Percentiles rank a stretch among this genome's conserved stretches.
These are phyloP conservation scores for Trichosporon ovoides DNA, from an alignment of 1,284 basidiomycete genomes.

Conservation along the genomic window DNA sequence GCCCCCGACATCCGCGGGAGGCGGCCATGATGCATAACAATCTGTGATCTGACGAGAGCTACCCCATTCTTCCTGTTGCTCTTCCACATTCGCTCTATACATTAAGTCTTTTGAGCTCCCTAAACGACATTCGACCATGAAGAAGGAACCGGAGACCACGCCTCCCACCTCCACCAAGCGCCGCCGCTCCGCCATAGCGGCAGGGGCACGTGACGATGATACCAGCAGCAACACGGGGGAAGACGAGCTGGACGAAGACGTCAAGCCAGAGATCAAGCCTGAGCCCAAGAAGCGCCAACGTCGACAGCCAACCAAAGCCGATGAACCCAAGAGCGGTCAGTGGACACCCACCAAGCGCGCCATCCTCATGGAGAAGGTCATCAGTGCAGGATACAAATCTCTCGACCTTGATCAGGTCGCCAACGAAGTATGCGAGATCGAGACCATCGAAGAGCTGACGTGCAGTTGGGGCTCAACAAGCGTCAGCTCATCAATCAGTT, in stretches of 20 bases:
- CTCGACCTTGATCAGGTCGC: slow-evolving; percentile 22
- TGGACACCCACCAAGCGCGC: slow-evolving; percentile 26
- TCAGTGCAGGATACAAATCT: slow-evolving; percentile 24
- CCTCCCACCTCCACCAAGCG: too few relatives aligned
- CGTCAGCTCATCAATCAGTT: not conserved
- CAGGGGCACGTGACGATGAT: too few relatives aligned
- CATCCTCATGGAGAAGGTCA: slow-evolving; percentile 26
- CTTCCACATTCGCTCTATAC: too few relatives aligned
- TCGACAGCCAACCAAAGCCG: not conserved
- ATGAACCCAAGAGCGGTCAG: too few relatives aligned
- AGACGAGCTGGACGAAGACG: not conserved
- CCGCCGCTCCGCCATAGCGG: too few relatives aligned
- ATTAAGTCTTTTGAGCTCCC: too few relatives aligned
- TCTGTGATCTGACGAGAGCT: too few relatives aligned
- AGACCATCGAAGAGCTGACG: not conserved
- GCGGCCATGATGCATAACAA: too few relatives aligned
- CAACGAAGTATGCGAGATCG: slow-evolving; percentile 16
- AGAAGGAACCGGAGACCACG: too few relatives aligned
- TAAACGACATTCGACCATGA: too few relatives aligned
- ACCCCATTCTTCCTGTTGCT: too few relatives aligned
- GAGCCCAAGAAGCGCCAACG: not conserved
- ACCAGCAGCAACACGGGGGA: not conserved
- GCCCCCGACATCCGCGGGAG: too few relatives aligned
- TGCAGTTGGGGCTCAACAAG: not conserved
- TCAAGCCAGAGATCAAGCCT: not conserved